Conservation (phyloP, 345 rosid species). For the Balakata baccata region DNA sequence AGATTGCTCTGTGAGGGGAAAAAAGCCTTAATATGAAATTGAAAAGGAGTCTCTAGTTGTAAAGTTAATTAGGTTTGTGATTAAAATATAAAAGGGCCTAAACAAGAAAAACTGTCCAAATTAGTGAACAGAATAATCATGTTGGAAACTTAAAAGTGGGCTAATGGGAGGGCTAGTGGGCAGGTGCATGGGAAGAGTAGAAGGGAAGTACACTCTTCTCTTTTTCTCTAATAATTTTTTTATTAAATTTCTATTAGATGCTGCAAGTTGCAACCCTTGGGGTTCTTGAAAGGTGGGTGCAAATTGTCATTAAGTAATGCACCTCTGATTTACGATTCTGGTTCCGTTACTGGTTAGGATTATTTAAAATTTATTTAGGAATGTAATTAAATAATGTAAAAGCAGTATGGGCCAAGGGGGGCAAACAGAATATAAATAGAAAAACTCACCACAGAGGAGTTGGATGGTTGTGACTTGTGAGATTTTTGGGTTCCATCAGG, state of each 20-base stretch:
- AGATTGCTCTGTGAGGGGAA: background rate
- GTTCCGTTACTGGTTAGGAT: too few species aligned
- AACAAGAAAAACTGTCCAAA: conserved; percentile 14
- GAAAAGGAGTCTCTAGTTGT: conserved; percentile 1
- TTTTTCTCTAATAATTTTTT: background rate
- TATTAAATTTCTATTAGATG: background rate
- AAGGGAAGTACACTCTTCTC: background rate
- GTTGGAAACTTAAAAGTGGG: background rate
- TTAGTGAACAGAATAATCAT: conserved; percentile 11
- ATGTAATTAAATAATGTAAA: background rate
- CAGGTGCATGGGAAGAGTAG: background rate
- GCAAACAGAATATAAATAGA: conserved; percentile 36
- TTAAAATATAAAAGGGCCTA: background rate
- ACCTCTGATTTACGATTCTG: too few species aligned
- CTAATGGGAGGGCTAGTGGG: conserved; percentile 23
- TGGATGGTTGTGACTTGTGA: conserved; percentile 17
- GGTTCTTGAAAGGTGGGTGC: background rate
- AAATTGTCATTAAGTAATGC: too few species aligned
- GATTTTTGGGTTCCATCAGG: conserved; percentile 26
- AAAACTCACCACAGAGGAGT: conserved; percentile 20
- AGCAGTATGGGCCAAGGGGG: conserved; percentile 15
- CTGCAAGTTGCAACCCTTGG: background rate
- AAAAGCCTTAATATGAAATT: background rate
- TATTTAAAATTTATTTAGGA: too few species aligned
- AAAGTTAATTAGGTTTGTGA: conserved; percentile 9